Percentiles rank a stretch among this genome's conserved stretches.
phyloP scores from a whole-genome alignment of 2,329 filamentous ascomycete species.

The Herpotrichia juniperi region DNA sequence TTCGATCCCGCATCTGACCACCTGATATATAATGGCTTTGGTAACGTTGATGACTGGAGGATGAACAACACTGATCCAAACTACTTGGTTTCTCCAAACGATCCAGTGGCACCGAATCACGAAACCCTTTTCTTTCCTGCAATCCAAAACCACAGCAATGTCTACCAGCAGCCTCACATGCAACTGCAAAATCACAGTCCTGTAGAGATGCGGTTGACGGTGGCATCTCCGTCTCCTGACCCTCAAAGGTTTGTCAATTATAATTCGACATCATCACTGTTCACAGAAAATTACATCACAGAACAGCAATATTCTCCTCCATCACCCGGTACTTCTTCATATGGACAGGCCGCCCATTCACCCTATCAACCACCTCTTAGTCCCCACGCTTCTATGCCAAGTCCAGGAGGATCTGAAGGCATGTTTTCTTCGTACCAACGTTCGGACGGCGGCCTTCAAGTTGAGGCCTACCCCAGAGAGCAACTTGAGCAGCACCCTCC shows the following conservation, averaged over 20 bases:
- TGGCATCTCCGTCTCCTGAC: constrained; percentile 31
- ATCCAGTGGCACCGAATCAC: constrained; percentile 27
- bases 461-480: constrained; percentile 18
- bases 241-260: constrained; percentile 34
- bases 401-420: constrained; percentile 38
- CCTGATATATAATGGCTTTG: constrained; percentile 23
- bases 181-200: constrained; percentile 23
- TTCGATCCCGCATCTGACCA: constrained; percentile 40
- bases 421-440: constrained; percentile 31
- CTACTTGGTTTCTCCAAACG: constrained; percentile 35
- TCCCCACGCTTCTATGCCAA: constrained; percentile 30
- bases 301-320: constrained; percentile 20
- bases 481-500: constrained; percentile 10
- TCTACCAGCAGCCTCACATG: neutral
- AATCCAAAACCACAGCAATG: constrained; percentile 16
- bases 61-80: constrained; percentile 33
- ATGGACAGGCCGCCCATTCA: constrained; percentile 21
- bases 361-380: constrained; percentile 30
- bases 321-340: constrained; percentile 30
- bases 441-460: constrained; percentile 29
- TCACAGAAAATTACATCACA: constrained; percentile 32
- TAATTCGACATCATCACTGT: constrained; percentile 27
- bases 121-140: constrained; percentile 26
- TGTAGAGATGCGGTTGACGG: constrained; percentile 27
- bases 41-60: constrained; percentile 31